Evolutionary conservation across 2,329 filamentous ascomycete species (phyloP).

Genomic region (Tolypocladium tropicale): DNA sequence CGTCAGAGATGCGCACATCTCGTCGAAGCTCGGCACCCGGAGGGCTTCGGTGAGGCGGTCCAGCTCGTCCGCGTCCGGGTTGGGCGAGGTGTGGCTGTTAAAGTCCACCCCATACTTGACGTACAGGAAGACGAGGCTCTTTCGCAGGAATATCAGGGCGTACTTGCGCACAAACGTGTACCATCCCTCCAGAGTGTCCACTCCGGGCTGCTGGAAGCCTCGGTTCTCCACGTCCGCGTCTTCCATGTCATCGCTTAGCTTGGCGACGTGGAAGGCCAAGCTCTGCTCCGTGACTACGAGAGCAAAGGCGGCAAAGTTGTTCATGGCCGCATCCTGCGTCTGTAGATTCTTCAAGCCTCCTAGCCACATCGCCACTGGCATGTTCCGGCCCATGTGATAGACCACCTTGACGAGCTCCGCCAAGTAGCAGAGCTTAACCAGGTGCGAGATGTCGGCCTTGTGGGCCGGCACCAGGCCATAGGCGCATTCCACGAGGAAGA

Average conservation of each 20-base stretch:
- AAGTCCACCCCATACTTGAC: conserved; percentile 86
- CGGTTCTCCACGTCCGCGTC: conserved; percentile 26
- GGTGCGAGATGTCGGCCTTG: conserved; percentile 63
- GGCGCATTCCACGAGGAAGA: conserved; percentile 72
- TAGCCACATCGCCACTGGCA: conserved; percentile 39
- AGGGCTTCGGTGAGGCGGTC: conserved; percentile 70
- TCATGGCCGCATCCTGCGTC: conserved; percentile 34
- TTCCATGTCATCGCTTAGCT: conserved; percentile 14
- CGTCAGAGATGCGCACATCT: conserved; percentile 58
- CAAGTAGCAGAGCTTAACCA: conserved; percentile 79
- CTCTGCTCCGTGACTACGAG: conserved; percentile 34
- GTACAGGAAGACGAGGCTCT: conserved; percentile 72
- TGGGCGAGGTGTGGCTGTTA: conserved; percentile 53
- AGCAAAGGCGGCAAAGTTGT: conserved; percentile 47
- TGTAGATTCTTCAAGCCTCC: conserved; percentile 31
- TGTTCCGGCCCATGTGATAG: conserved; percentile 45
- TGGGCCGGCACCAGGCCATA: conserved; percentile 60
- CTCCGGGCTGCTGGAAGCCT: conserved; percentile 44
- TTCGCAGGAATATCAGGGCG: conserved; percentile 81
- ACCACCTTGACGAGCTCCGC: conserved; percentile 83
- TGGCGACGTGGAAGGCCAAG: conserved; percentile 27
- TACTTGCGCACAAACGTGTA: conserved; percentile 65
- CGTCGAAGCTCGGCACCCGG: conserved; percentile 65
- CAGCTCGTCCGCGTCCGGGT: conserved; percentile 64
- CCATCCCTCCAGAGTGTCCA: conserved; percentile 43